phyloP scores from a whole-genome alignment of 2,329 filamentous ascomycete genomes.

The Xylariaceae sp. region DNA sequence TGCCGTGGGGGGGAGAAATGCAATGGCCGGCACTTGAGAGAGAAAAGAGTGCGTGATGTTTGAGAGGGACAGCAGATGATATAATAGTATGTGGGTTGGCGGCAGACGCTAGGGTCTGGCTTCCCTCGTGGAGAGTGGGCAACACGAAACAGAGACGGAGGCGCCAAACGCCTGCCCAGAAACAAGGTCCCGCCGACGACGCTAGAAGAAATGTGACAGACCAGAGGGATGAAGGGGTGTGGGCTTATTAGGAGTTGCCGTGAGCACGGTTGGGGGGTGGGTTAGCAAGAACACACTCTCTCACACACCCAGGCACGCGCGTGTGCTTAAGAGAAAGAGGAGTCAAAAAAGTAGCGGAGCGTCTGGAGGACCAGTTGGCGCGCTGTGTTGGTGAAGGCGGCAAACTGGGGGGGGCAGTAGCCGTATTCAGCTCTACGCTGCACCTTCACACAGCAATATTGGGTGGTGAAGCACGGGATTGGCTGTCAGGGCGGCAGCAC shows the following conservation, averaged over 20 bases:
- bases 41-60: slow-evolving; percentile 18
- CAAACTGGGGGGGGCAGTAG: slow-evolving; percentile 24
- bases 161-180: slow-evolving; percentile 29
- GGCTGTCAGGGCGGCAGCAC: slow-evolving; percentile 21
- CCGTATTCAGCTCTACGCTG: slow-evolving; percentile 3
- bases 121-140: slow-evolving; percentile 26
- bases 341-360: no score
- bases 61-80: slow-evolving; percentile 28
- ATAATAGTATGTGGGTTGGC: slow-evolving; percentile 27
- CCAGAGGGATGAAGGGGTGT: slow-evolving; percentile 23
- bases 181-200: slow-evolving; percentile 21
- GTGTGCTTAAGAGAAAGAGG: no score
- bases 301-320: slow-evolving; percentile 16
- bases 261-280: neutral
- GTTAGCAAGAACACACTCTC: no score
- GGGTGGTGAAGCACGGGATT: slow-evolving; percentile 21
- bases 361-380: slow-evolving; percentile 23
- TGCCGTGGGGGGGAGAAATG: slow-evolving; percentile 28
- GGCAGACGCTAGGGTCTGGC: slow-evolving; percentile 11
- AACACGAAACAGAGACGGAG: slow-evolving; percentile 25
- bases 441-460: slow-evolving; percentile 1
- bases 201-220: slow-evolving; percentile 30
- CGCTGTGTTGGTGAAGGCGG: slow-evolving; percentile 24
- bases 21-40: slow-evolving; percentile 34
- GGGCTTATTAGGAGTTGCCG: slow-evolving; percentile 15